Percentiles rank a stretch among this genome's conserved stretches.
These are phyloP conservation scores for Neurospora pannonica DNA, from an alignment of 495 filamentous ascomycete species.

Conservation along the genomic window DNA sequence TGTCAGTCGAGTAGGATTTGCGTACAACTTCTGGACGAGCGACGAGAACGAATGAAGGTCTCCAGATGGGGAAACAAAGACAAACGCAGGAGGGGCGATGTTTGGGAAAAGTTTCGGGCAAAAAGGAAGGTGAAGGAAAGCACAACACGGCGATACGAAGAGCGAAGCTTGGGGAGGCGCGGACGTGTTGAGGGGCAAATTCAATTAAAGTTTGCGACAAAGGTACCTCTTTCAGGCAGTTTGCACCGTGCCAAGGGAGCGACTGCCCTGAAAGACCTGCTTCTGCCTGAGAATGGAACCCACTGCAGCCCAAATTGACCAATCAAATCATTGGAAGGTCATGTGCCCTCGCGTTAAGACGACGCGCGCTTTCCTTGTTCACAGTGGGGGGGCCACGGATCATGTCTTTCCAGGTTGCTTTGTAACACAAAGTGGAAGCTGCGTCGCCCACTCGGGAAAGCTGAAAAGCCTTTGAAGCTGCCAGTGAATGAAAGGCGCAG, in stretches of 20 bases:
- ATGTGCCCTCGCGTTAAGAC: conserved; percentile 18
- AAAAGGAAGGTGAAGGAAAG: neutral
- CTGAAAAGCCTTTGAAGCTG: neutral
- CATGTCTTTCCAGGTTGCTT: neutral
- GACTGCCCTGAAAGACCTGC: neutral
- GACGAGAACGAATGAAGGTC: neutral
- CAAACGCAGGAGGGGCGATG: neutral
- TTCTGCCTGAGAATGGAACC: conserved; percentile 8
- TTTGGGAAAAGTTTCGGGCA: neutral
- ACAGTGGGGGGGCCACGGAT: neutral
- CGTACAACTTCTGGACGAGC: neutral
- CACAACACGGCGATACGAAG: neutral
- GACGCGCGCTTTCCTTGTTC: conserved; percentile 8
- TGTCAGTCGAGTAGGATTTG: neutral
- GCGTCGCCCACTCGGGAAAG: neutral
- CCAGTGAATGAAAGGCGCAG: neutral
- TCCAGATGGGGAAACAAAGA: neutral
- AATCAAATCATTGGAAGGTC: conserved; percentile 9
- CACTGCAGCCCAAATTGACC: neutral
- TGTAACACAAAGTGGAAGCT: neutral
- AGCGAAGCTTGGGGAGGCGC: conserved; percentile 5
- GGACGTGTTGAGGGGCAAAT: conserved; percentile 23
- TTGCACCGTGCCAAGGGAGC: neutral
- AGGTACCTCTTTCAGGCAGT: conserved; percentile 9
- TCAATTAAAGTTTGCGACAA: conserved; percentile 19